A percentile compares a stretch with the other conserved stretches of the same genome.
These are phyloP conservation scores for Saccharomycopsis javanensis DNA, from an alignment of 805 yeast species.

Conservation along the genomic window DNA sequence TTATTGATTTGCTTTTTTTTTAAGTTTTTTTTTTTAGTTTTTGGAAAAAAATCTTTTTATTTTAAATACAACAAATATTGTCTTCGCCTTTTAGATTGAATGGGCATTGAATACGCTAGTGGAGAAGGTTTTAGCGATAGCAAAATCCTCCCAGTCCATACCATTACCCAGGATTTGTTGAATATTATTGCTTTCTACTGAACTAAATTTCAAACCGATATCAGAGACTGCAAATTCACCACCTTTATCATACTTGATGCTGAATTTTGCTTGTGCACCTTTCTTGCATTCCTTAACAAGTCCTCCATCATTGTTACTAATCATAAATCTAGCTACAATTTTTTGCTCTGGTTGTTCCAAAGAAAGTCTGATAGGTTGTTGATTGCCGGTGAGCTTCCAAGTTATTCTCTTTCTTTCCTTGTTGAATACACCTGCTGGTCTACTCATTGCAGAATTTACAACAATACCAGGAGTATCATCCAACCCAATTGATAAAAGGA, in stretches of 20 bases:
- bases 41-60: neutral
- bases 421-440: constrained; percentile 87
- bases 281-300: constrained; percentile 59
- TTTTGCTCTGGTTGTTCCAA: constrained; percentile 43
- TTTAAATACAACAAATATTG: neutral
- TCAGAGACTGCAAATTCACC: constrained; percentile 35
- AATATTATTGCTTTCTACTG: constrained; percentile 10
- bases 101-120: constrained; percentile 12
- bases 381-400: constrained; percentile 51
- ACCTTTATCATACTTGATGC: constrained; percentile 35
- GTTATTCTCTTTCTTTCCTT: constrained; percentile 78
- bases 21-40: too few relatives aligned
- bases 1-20: too few relatives aligned
- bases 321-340: constrained; percentile 77
- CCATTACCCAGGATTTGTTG: neutral
- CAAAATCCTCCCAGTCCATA: constrained; percentile 12
- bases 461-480: constrained; percentile 44
- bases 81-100: neutral
- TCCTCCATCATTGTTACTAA: constrained; percentile 37
- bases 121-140: constrained; percentile 12
- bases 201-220: constrained; percentile 29
- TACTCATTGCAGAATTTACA: constrained; percentile 68
- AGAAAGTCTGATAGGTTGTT: constrained; percentile 30
- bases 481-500: constrained; percentile 40
- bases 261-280: constrained; percentile 65